Percentiles rank a stretch among this genome's conserved stretches.
Evolutionary conservation across 2,329 filamentous ascomycete species (phyloP).

Genomic region (Lachnellula hyalina): DNA sequence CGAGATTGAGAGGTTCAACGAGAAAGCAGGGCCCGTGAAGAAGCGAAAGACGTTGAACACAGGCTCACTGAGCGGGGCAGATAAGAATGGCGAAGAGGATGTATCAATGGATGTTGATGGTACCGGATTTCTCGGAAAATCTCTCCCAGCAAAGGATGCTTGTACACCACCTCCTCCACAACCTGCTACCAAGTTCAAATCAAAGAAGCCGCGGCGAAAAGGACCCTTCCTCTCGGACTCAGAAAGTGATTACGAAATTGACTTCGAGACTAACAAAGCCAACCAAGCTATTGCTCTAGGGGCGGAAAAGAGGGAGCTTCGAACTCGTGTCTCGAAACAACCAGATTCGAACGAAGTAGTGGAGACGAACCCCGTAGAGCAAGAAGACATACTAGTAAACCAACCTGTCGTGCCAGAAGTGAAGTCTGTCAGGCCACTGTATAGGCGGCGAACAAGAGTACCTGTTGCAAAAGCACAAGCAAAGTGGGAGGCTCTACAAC

Average conservation of each 20-base stretch:
- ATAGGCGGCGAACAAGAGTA: conserved; percentile 17
- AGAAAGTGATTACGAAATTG: conserved; percentile 44
- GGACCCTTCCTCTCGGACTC: conserved; percentile 71
- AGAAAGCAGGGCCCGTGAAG: conserved; percentile 35
- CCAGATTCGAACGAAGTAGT: conserved; percentile 11
- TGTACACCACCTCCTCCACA: conserved; percentile 17
- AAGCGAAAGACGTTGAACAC: conserved; percentile 36
- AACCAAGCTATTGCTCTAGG: conserved; percentile 14
- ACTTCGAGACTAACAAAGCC: conserved; percentile 4
- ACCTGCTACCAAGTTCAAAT: conserved; percentile 28
- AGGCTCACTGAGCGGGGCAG: conserved; percentile 1
- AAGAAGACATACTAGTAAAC: conserved; percentile 15
- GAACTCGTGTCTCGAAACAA: conserved; percentile 9
- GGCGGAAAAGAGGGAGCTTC: conserved; percentile 18
- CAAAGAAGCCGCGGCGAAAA: conserved; percentile 30
- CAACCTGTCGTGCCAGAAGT: conserved; percentile 13
- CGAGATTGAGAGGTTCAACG: conserved; percentile 35
- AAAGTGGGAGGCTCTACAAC: conserved; percentile 28
- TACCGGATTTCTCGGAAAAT: not conserved
- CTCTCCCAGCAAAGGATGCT: conserved; percentile 1
- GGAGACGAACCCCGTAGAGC: conserved; percentile 13
- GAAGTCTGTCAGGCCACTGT: conserved; percentile 5
- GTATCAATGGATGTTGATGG: not conserved
- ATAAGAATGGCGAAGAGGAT: conserved; percentile 1
- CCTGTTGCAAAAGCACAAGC: conserved; percentile 23